Percentiles rank a stretch among this genome's conserved stretches.
Evolutionary conservation across 345 rosid genomes (phyloP).

Genomic region (Sisymbrium irio): DNA sequence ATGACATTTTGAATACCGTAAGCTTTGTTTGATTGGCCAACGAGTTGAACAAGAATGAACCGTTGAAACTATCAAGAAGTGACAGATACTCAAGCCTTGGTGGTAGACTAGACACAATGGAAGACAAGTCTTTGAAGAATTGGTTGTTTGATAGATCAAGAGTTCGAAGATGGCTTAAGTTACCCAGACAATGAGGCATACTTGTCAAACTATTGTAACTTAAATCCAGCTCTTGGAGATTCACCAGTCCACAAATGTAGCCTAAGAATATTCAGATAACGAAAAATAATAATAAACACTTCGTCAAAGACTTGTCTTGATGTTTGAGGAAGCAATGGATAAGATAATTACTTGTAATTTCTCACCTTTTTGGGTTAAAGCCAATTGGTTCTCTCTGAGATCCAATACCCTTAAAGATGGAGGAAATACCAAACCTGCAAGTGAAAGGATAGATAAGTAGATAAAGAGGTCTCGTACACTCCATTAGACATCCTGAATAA

Average conservation of each 20-base stretch:
- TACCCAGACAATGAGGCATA: background rate
- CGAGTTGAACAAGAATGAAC: conserved; percentile 4
- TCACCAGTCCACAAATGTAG: background rate
- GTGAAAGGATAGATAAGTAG: background rate
- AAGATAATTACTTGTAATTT: background rate
- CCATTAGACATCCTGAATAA: background rate
- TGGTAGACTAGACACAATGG: background rate
- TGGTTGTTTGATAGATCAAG: background rate
- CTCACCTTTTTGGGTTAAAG: background rate
- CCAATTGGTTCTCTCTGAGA: background rate
- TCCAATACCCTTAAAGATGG: too few relatives aligned
- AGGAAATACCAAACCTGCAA: background rate
- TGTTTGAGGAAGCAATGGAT: too few relatives aligned
- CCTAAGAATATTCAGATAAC: background rate
- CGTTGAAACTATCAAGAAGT: background rate
- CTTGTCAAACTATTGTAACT: background rate
- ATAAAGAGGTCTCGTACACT: background rate
- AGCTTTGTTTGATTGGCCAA: conserved; percentile 11
- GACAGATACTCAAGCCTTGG: conserved; percentile 4
- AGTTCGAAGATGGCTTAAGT: conserved; percentile 10
- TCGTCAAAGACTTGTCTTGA: too few relatives aligned
- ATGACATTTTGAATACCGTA: background rate
- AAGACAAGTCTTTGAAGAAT: background rate
- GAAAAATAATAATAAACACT: too few relatives aligned
- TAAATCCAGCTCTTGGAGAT: conserved; percentile 15